Percentiles rank a stretch among this genome's conserved stretches.
phyloP scores from a whole-genome alignment of 1,284 basidiomycete genomes.

The Apiotrichum sp. region DNA sequence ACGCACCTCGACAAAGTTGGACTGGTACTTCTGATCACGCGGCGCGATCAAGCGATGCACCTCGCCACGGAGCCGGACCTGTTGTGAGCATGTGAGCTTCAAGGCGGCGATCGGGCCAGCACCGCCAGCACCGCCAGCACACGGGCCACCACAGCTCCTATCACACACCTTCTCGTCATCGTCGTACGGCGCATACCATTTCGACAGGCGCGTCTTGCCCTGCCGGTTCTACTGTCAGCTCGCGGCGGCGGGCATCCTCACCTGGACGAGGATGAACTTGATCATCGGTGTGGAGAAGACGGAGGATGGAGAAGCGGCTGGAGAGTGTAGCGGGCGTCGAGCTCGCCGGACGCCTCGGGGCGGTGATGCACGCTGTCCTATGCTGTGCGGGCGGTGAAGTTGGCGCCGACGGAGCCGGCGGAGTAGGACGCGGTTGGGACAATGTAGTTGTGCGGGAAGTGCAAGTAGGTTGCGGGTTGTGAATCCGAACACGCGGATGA shows the following conservation, averaged over 20 bases:
- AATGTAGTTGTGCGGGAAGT: no score
- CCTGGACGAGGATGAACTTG: conserved; percentile 88
- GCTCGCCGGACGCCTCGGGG: no score
- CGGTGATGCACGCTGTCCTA: no score
- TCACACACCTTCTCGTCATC: conserved; percentile 82
- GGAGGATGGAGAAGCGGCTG: no score
- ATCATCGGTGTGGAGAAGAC: conserved; percentile 56
- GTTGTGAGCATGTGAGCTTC: conserved; percentile 9
- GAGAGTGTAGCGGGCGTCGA: no score
- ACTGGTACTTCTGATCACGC: conserved; percentile 98
- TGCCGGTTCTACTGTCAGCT: conserved; percentile 70
- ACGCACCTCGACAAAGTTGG: conserved; percentile 92
- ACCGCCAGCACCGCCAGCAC: no score
- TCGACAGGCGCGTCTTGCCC: conserved; percentile 92
- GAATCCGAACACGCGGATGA: not conserved
- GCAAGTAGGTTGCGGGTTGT: not conserved
- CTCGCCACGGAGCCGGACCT: conserved; percentile 88
- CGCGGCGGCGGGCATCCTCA: conserved; percentile 33
- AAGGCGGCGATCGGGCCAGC: no score
- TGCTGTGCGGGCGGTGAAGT: not conserved
- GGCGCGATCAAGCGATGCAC: conserved; percentile 93
- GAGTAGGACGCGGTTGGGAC: no score
- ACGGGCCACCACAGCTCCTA: not conserved
- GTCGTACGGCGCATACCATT: conserved; percentile 95
- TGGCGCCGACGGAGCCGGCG: no score